Conservation (phyloP, 2,329 filamentous ascomycete genomes). For the Immersiporthe knoxdaviesiana region DNA sequence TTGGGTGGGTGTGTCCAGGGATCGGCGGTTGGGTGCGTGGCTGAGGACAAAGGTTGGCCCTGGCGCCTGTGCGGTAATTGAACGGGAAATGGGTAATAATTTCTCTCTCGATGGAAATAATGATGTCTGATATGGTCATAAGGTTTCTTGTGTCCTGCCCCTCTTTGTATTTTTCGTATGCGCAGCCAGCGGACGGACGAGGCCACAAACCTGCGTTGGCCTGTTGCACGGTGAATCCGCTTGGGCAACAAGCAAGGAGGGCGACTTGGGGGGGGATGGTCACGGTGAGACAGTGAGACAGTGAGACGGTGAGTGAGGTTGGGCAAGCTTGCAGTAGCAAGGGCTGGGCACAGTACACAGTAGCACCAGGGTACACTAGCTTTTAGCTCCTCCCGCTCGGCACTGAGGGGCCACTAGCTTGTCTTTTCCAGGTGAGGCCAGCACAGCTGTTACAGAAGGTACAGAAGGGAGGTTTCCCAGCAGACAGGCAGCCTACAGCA, state of each 20-base stretch:
- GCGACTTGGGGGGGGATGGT: background rate
- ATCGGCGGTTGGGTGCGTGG: background rate
- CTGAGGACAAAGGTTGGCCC: constrained; percentile 19
- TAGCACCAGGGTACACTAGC: background rate
- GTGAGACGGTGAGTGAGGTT: background rate
- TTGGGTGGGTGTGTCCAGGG: background rate
- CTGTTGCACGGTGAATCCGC: background rate
- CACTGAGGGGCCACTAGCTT: background rate
- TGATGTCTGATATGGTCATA: constrained; percentile 11
- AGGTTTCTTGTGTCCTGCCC: background rate
- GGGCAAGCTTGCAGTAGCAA: background rate
- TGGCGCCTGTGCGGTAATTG: constrained; percentile 15
- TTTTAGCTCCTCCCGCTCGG: constrained; percentile 7
- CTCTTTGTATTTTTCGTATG: background rate
- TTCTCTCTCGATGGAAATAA: constrained; percentile 13
- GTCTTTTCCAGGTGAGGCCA: background rate
- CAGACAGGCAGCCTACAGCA: background rate
- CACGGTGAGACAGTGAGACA: no score
- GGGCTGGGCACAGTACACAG: background rate
- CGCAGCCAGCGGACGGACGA: background rate
- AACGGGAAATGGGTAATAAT: constrained; percentile 19
- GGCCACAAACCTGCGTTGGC: background rate
- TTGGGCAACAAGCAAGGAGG: background rate
- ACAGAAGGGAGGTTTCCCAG: background rate
- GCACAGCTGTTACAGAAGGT: background rate